A percentile compares a stretch with the other conserved stretches of the same genome.
Evolutionary conservation across 805 yeast genomes (phyloP).

Genomic region (Myxozyma udenii): DNA sequence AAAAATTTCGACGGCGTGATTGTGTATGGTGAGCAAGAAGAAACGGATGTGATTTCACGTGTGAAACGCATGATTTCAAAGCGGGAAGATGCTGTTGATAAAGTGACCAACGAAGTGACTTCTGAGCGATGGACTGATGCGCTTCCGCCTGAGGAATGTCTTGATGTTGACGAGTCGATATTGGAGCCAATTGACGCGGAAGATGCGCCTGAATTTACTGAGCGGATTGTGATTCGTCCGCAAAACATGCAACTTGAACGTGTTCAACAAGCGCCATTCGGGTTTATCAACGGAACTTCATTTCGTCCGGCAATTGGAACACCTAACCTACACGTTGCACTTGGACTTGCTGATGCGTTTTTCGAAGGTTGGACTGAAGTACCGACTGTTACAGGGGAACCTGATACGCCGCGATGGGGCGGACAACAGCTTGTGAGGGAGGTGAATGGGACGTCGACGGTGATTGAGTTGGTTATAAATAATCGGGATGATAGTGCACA

Average conservation of each 20-base stretch:
- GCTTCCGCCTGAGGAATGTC: constrained; percentile 11
- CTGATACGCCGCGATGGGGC: constrained; percentile 66
- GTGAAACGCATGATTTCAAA: neutral
- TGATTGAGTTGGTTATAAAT: constrained; percentile 72
- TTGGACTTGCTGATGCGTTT: constrained; percentile 37
- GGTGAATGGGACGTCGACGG: constrained; percentile 52
- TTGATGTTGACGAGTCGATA: constrained; percentile 4
- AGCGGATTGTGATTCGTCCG: constrained; percentile 5
- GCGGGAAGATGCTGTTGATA: neutral
- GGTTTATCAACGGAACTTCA: constrained; percentile 36
- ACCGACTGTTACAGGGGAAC: constrained; percentile 54
- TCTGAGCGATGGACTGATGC: constrained; percentile 12
- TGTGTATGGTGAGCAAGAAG: neutral
- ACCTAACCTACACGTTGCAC: constrained; percentile 34
- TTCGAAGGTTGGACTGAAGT: constrained; percentile 33
- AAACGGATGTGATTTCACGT: neutral
- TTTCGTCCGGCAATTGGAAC: constrained; percentile 33
- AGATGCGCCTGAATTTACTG: constrained; percentile 10
- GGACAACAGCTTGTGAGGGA: constrained; percentile 56
- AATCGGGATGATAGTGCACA: constrained; percentile 78
- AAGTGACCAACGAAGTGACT: neutral
- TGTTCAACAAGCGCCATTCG: constrained; percentile 21
- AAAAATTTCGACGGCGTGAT: constrained; percentile 8
- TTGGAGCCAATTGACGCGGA: constrained; percentile 2
- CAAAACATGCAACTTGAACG: constrained; percentile 18